Conservation (phyloP, 176 grass and related monocot species). For the Carex myosuroides region DNA sequence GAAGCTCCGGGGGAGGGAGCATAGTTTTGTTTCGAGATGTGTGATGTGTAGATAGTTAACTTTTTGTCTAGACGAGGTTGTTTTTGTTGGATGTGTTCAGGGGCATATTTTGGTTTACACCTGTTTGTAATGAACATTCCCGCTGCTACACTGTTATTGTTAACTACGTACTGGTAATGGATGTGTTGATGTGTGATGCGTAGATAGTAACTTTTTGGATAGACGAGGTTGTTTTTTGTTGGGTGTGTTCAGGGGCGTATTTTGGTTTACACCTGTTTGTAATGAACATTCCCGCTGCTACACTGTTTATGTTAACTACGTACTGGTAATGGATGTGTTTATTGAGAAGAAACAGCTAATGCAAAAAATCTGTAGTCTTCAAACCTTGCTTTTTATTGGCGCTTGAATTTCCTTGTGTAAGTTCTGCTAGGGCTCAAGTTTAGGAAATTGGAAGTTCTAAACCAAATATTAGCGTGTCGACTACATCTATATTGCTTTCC, state of each 20-base stretch:
- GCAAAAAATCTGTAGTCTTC: too few relatives aligned
- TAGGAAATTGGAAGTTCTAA: too few relatives aligned
- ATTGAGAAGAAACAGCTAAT: too few relatives aligned
- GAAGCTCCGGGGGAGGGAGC: constrained; percentile 22
- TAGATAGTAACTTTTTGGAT: too few relatives aligned
- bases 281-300: background rate
- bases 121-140: background rate
- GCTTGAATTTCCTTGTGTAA: too few relatives aligned
- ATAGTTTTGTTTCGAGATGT: background rate
- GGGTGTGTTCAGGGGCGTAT: constrained; percentile 1
- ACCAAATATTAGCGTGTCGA: too few relatives aligned
- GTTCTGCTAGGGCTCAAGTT: too few relatives aligned
- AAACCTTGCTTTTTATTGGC: too few relatives aligned
- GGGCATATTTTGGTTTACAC: background rate
- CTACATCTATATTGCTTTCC: too few relatives aligned
- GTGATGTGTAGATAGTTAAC: background rate
- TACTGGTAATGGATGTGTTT: background rate
- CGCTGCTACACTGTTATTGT: background rate
- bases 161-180: background rate
- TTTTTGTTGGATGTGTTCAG: constrained; percentile 6
- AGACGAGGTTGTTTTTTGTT: background rate
- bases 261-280: background rate
- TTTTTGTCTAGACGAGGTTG: background rate
- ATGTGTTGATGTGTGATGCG: background rate
- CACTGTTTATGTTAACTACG: background rate